Conservation (phyloP, 2,329 filamentous ascomycete genomes). For the Fusarium aywerte region DNA sequence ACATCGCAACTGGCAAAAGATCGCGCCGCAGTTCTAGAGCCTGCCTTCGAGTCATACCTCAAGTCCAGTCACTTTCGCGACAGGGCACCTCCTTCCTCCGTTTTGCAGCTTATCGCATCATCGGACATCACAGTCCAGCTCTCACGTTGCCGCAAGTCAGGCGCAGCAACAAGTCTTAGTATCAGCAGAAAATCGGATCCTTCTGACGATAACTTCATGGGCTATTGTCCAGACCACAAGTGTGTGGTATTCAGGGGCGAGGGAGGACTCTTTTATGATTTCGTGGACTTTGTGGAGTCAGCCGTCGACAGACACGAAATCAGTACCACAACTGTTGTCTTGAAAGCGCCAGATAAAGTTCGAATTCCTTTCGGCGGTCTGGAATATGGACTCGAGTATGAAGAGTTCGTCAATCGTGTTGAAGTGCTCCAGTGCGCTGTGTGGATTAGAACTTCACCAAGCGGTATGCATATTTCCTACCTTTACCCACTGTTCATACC, state of each 20-base stretch:
- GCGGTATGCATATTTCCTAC: constrained; percentile 22
- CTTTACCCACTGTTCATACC: neutral
- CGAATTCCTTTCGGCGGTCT: constrained; percentile 39
- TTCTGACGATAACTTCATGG: constrained; percentile 41
- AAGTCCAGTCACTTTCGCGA: constrained; percentile 5
- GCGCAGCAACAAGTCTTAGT: constrained; percentile 17
- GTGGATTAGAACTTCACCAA: constrained; percentile 31
- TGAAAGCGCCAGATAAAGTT: constrained; percentile 31
- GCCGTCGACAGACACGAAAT: constrained; percentile 1
- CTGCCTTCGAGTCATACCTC: constrained; percentile 34
- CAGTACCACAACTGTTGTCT: constrained; percentile 11
- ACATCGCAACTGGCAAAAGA: neutral
- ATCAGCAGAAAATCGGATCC: constrained; percentile 28
- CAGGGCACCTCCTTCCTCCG: constrained; percentile 2
- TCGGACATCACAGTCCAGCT: constrained; percentile 24
- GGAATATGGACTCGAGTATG: constrained; percentile 34
- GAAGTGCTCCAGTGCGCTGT: constrained; percentile 45
- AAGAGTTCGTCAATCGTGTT: constrained; percentile 39
- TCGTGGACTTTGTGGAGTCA: constrained; percentile 32
- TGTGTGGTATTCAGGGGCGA: constrained; percentile 43
- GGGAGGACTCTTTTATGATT: constrained; percentile 27
- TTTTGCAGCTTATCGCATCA: constrained; percentile 24
- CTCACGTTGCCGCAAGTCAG: constrained; percentile 10
- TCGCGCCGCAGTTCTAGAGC: constrained; percentile 14
- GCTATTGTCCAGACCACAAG: constrained; percentile 26